Percentiles rank a stretch among this genome's conserved stretches.
Conservation (phyloP, 1,284 basidiomycete genomes). For the Trichosporon sp. region DNA sequence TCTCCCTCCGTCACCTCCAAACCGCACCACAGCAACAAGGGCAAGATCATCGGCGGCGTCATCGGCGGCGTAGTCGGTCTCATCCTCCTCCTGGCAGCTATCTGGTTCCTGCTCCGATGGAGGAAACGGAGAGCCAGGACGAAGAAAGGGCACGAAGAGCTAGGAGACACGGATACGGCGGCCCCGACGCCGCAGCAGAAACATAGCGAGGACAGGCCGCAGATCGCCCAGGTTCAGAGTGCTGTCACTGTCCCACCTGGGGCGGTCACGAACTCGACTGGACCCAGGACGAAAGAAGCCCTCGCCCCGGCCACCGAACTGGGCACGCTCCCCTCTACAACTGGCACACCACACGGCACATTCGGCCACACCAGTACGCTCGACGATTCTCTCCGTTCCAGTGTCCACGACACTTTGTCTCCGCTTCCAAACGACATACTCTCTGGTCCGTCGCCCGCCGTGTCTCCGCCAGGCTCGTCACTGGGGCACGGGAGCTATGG, state of each 20-base stretch:
- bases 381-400: too few relatives aligned
- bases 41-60: constrained; percentile 6
- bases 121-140: neutral
- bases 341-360: too few relatives aligned
- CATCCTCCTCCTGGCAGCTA: neutral
- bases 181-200: constrained; percentile 12
- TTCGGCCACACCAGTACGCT: too few relatives aligned
- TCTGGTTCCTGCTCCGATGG: neutral
- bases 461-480: neutral
- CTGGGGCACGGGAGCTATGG: neutral
- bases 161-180: neutral
- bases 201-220: neutral
- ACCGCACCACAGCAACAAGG: neutral
- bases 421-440: neutral
- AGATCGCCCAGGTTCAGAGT: neutral
- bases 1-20: too few relatives aligned
- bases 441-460: too few relatives aligned
- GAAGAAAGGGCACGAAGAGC: neutral
- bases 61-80: neutral
- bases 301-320: too few relatives aligned
- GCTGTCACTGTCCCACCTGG: neutral
- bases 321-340: too few relatives aligned
- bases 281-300: too few relatives aligned
- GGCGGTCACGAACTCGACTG: neutral
- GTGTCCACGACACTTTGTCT: neutral